Base-by-base conservation (phyloP, 331 rosid species). In the Rosa hybrid region DNA sequence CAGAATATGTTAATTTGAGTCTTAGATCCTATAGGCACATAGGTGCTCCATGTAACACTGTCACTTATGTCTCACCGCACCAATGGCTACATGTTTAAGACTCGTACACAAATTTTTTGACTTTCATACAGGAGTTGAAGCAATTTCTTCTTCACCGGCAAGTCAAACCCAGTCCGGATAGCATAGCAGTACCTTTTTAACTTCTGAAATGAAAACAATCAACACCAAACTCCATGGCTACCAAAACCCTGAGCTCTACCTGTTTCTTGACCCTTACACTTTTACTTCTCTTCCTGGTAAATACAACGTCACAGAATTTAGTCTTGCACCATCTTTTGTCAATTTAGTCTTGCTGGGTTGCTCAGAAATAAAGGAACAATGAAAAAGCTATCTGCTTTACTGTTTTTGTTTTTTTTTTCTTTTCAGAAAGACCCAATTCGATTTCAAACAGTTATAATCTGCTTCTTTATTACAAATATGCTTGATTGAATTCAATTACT, bases 241-340 rank as follows among this genome's bases (percentile, higher is more conserved):
- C 82, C 65, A 45, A 5, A 49, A 12, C 4, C 30, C 80, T 78
- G 67, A 51, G 27, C 77, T 78, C 44, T 4, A 17, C n/a, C 54
- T 67, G 25, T 71, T 18, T 72, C 41, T 71, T 68, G 11, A 30
- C 79, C 50, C 42, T 63, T 4, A 74, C 77, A 23, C 6, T 75
- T 57, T 44, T 17, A 42, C 25, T 74, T 12, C 68, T 79, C 59
- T 78, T 68, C 80, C 25, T 56, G 86, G 86, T 83, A 81, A 74
- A 0, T 39, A 5, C n/a, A 64, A 64, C 2, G 2, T 39, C 72
- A 16, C 2, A 14, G 3, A 65, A 5, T 34, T 9, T 42, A 18
- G 51, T 18, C 0, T 34, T 0, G 0, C 39, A 34, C 30, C 30
- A 27, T 27, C 30, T 27, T 27, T 27, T 27, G 30, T 27, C 7